phyloP scores from a whole-genome alignment of 176 grass and related monocot genomes.

The Triticum turgidum region DNA sequence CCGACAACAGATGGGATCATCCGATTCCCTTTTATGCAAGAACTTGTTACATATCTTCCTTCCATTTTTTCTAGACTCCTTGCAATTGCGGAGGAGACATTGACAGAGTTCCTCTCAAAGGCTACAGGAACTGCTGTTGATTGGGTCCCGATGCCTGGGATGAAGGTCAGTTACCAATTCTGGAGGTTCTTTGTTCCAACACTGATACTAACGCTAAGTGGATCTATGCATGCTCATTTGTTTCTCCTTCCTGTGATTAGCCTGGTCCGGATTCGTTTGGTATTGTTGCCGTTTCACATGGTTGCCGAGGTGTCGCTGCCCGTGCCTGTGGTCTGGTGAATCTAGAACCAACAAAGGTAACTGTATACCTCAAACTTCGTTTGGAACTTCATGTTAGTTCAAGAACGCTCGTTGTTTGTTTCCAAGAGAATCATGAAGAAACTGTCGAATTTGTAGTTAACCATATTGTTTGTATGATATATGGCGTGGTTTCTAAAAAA shows the following conservation, averaged over 20 bases:
- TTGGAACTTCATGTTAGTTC: neutral
- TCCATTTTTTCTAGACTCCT: constrained; percentile 54
- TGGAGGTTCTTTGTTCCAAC: neutral
- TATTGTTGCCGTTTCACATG: constrained; percentile 97
- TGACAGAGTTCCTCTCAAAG: constrained; percentile 99
- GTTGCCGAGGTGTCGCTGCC: constrained; percentile 85
- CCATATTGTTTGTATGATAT: neutral
- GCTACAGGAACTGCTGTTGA: constrained; percentile 99
- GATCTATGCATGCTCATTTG: neutral
- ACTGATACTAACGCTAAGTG: neutral
- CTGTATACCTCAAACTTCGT: neutral
- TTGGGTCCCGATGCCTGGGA: constrained; percentile 99
- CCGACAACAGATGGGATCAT: neutral
- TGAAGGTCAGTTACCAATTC: constrained; percentile 67
- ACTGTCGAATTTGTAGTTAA: neutral
- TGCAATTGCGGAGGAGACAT: constrained; percentile 88
- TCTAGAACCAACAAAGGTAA: constrained; percentile 91
- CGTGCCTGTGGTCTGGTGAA: constrained; percentile 99
- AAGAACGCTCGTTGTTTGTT: neutral
- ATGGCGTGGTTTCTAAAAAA: neutral
- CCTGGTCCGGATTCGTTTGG: constrained; percentile 99
- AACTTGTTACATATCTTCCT: neutral
- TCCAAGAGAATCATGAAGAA: neutral
- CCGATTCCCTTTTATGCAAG: neutral
- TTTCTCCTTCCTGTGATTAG: constrained; percentile 39